Percentiles rank a stretch among this genome's conserved stretches.
Evolutionary conservation across 129 eudicot genomes (phyloP).

Genomic region (Erigeron canadensis): DNA sequence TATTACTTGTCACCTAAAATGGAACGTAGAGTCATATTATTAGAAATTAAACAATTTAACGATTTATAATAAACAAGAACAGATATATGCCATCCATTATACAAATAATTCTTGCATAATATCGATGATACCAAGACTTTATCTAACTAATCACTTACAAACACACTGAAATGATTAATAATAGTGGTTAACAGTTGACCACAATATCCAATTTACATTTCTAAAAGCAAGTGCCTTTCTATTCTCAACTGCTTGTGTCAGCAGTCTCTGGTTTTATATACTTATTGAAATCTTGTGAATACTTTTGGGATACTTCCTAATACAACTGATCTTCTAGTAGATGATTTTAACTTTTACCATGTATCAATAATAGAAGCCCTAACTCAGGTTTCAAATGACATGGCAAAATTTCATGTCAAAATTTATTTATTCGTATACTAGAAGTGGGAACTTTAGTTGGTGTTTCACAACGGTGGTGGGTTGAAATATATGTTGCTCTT

Average conservation of each 20-base stretch:
- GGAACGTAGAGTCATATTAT: neutral
- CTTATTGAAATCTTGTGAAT: too few relatives aligned
- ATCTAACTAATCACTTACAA: neutral
- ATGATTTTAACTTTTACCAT: neutral
- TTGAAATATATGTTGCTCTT: neutral
- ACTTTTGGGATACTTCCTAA: too few relatives aligned
- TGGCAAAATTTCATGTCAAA: neutral
- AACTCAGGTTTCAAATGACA: neutral
- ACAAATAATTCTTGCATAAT: neutral
- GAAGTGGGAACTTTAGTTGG: neutral
- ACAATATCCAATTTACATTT: too few relatives aligned
- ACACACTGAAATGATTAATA: neutral
- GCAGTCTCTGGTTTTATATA: too few relatives aligned
- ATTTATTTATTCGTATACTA: neutral
- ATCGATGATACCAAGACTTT: neutral
- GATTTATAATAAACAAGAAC: neutral
- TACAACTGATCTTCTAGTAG: neutral
- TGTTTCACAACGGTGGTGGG: neutral
- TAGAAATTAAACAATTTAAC: neutral
- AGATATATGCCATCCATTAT: neutral
- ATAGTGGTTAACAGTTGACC: too few relatives aligned
- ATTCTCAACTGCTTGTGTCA: too few relatives aligned
- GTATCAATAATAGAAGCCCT: neutral
- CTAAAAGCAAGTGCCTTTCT: too few relatives aligned
- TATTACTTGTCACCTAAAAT: neutral